These are phyloP conservation scores for Capsella bursapastoris DNA, from an alignment of 345 rosid species.

Conservation along the genomic window DNA sequence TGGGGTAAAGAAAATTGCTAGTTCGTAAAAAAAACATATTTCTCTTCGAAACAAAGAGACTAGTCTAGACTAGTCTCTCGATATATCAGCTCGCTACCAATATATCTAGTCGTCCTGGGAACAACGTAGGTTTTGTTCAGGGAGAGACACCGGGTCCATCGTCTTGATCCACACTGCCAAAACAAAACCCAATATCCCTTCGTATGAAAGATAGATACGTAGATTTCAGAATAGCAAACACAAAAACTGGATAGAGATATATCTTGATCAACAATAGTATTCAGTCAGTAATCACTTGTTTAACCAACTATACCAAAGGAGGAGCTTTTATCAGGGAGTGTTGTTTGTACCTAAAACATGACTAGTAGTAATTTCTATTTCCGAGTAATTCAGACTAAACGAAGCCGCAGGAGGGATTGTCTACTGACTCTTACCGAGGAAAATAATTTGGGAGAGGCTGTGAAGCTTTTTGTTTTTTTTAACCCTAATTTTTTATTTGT, in stretches of 20 bases:
- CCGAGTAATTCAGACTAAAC: neutral
- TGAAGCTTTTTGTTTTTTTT: neutral
- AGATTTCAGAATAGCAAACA: neutral
- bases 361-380: neutral
- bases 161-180: conserved; percentile 80
- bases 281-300: neutral
- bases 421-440: neutral
- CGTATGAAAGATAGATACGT: neutral
- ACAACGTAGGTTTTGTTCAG: too few species aligned
- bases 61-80: neutral
- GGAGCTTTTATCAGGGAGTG: neutral
- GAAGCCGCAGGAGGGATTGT: neutral
- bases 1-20: too few species aligned
- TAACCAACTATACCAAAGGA: neutral
- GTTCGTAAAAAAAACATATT: too few species aligned
- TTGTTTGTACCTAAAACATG: neutral
- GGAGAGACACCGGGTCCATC: too few species aligned
- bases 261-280: neutral
- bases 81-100: neutral
- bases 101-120: too few species aligned
- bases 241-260: neutral
- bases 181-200: neutral
- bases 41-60: too few species aligned
- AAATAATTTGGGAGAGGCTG: neutral
- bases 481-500: neutral